Percentiles rank a stretch among this genome's conserved stretches.
Conservation (phyloP, 495 filamentous ascomycete genomes). For the Aspergillus campestris region DNA sequence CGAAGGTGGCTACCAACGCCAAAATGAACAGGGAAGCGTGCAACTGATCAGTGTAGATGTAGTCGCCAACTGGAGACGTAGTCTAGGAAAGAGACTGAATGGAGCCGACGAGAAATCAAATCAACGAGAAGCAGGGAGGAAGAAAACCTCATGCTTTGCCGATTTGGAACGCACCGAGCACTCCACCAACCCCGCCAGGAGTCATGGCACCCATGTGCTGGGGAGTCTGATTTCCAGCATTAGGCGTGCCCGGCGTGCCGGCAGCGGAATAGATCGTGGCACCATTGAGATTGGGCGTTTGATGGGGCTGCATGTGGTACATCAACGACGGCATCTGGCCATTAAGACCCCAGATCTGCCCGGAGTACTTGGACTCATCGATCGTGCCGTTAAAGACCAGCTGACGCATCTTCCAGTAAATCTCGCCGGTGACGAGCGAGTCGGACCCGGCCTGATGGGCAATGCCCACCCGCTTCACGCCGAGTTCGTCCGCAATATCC, state of each 20-base stretch:
- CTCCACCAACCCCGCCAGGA: conserved; percentile 58
- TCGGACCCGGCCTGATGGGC: conserved; percentile 90
- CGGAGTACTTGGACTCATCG: conserved; percentile 60
- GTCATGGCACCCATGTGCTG: conserved; percentile 50
- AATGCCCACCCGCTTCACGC: conserved; percentile 73
- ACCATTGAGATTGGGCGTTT: conserved; percentile 49
- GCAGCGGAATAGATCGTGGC: conserved; percentile 47
- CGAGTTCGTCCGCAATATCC: conserved; percentile 86
- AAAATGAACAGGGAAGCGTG: background rate
- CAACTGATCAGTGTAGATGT: too few relatives aligned
- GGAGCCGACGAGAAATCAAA: conserved; percentile 1
- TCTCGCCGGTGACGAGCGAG: conserved; percentile 82
- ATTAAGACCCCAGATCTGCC: conserved; percentile 85
- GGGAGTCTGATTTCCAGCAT: conserved; percentile 48
- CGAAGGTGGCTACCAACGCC: background rate
- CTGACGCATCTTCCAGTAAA: conserved; percentile 83
- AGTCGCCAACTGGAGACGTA: background rate
- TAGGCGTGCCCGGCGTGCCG: conserved; percentile 66
- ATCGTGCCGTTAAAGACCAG: conserved; percentile 79
- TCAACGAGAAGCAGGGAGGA: conserved; percentile 1
- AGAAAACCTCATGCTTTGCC: conserved; percentile 30
- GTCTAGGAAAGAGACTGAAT: conserved; percentile 8
- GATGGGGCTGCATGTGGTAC: conserved; percentile 36
- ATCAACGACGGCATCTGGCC: conserved; percentile 44
- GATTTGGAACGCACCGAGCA: conserved; percentile 38